These are phyloP conservation scores for Poa annua DNA, from an alignment of 176 grass and related monocot genomes.

Conservation along the genomic window DNA sequence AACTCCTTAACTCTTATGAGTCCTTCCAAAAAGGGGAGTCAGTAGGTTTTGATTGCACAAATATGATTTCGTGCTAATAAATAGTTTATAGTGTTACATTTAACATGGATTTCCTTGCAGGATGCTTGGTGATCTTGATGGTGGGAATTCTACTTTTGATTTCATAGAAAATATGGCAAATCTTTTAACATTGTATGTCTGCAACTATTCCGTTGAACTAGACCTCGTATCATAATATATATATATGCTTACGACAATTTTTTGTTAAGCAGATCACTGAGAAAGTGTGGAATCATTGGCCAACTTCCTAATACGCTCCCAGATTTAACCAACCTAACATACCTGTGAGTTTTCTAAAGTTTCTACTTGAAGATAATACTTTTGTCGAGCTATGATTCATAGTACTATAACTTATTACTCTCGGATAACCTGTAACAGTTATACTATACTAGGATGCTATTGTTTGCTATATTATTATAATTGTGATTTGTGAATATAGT, in stretches of 20 bases:
- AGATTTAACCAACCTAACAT: constrained; percentile 37
- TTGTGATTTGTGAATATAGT: neutral
- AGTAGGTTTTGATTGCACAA: too few species aligned
- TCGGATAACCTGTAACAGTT: neutral
- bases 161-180: constrained; percentile 47
- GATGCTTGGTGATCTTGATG: constrained; percentile 60
- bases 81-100: neutral
- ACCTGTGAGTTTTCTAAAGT: constrained; percentile 41
- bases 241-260: neutral
- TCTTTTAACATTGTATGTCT: constrained; percentile 48
- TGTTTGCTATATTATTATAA: neutral
- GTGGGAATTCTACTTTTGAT: constrained; percentile 12
- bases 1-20: too few species aligned
- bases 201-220: neutral
- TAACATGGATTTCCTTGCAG: constrained; percentile 25
- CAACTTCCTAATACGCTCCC: neutral
- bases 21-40: too few species aligned
- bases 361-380: constrained; percentile 1
- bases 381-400: neutral
- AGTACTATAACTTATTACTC: neutral
- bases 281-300: constrained; percentile 39
- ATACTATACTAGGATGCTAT: constrained; percentile 1
- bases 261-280: constrained; percentile 46
- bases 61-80: constrained; percentile 18
- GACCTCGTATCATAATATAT: neutral